phyloP scores from a whole-genome alignment of 2,329 filamentous ascomycete genomes.

The Colletotrichum eleusines region DNA sequence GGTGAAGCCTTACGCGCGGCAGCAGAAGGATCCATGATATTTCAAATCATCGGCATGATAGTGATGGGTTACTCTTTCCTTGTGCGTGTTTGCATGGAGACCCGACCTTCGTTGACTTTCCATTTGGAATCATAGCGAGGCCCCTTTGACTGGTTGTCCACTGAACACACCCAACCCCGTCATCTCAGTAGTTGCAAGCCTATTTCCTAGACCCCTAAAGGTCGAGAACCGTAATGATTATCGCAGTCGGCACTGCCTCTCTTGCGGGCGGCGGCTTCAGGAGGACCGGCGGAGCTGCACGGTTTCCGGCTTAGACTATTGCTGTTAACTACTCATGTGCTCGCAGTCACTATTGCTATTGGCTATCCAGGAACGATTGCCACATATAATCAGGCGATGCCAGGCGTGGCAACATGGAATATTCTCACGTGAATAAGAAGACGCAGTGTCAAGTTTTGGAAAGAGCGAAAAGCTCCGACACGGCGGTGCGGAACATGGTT shows the following conservation, averaged over 20 bases:
- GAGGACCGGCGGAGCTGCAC: neutral
- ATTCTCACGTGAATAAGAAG: slow-evolving; percentile 4
- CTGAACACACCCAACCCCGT: neutral
- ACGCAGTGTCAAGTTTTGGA: slow-evolving; percentile 35
- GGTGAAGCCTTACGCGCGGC: too few species aligned
- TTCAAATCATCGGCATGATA: too few species aligned
- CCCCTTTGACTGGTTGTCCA: too few species aligned
- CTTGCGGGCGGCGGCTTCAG: neutral
- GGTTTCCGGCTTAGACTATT: neutral
- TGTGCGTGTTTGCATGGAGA: too few species aligned
- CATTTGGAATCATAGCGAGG: too few species aligned
- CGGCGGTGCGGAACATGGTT: slow-evolving; percentile 30
- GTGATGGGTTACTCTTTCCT: too few species aligned
- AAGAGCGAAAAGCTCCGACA: slow-evolving; percentile 17
- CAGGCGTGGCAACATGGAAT: neutral
- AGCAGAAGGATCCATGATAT: too few species aligned
- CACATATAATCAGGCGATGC: neutral
- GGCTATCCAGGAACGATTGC: neutral
- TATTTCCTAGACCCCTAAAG: too few species aligned
- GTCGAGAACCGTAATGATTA: neutral
- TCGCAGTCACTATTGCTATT: slow-evolving; percentile 6
- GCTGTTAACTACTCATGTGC: neutral
- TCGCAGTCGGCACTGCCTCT: neutral
- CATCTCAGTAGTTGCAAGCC: neutral
- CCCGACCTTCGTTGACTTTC: too few species aligned